Conservation (phyloP, 139 green algal species). For the Picochlorum sp. region DNA sequence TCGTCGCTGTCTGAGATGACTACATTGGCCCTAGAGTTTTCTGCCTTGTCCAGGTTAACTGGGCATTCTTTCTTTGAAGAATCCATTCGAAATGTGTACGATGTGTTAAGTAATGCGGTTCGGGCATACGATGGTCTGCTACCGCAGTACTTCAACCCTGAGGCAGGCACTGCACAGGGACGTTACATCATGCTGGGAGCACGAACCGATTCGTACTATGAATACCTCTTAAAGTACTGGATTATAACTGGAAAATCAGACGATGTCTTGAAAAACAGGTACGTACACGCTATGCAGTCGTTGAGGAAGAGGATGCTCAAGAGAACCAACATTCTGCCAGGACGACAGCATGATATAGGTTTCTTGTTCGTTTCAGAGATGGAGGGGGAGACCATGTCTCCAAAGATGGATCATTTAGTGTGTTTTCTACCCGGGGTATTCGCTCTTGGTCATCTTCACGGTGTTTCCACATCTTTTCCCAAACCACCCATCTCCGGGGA, state of each 20-base stretch:
- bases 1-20: conserved; percentile 62
- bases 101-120: conserved; percentile 1
- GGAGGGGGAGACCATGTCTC: background rate
- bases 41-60: conserved; percentile 42
- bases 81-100: conserved; percentile 11
- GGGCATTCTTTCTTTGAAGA: conserved; percentile 19
- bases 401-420: conserved; percentile 75
- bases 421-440: conserved; percentile 80
- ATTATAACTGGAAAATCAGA: conserved; percentile 32
- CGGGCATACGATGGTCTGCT: conserved; percentile 8
- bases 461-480: conserved; percentile 26
- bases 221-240: conserved; percentile 86
- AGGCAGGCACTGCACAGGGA: background rate
- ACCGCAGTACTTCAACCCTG: conserved; percentile 21
- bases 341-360: conserved; percentile 24
- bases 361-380: conserved; percentile 56
- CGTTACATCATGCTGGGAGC: conserved; percentile 34
- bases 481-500: background rate
- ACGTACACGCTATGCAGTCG: conserved; percentile 44
- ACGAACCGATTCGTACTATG: conserved; percentile 53
- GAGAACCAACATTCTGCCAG: background rate
- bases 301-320: conserved; percentile 57
- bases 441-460: conserved; percentile 54
- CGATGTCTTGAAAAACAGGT: conserved; percentile 23
- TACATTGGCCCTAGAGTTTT: conserved; percentile 76